Conservation (phyloP, 1,139 yeast genomes). For the Suhomyces kunorum region DNA sequence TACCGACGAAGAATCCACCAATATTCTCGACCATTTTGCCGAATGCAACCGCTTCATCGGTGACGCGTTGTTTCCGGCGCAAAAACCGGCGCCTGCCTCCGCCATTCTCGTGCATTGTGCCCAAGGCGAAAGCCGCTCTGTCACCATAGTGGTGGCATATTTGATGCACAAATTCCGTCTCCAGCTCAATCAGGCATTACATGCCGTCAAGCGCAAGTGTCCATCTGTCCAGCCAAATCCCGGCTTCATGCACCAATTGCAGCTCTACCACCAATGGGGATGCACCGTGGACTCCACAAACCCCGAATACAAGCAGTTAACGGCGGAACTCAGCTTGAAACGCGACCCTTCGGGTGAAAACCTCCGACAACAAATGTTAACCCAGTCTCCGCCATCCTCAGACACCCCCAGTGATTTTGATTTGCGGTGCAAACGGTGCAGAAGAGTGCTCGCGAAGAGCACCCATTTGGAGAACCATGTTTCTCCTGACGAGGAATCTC, state of each 20-base stretch:
- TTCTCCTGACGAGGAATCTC: constrained; percentile 60
- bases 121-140: constrained; percentile 87
- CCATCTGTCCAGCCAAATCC: constrained; percentile 69
- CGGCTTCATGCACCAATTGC: constrained; percentile 72
- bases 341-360: constrained; percentile 32
- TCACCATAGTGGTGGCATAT: constrained; percentile 70
- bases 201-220: constrained; percentile 68
- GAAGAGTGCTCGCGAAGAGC: constrained; percentile 54
- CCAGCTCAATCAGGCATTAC: constrained; percentile 59
- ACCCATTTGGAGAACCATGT: constrained; percentile 57
- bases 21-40: constrained; percentile 62
- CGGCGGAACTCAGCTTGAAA: constrained; percentile 27
- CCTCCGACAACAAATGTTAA: constrained; percentile 13
- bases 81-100: constrained; percentile 16
- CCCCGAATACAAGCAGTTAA: constrained; percentile 29
- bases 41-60: constrained; percentile 69
- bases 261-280: constrained; percentile 50
- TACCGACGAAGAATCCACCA: constrained; percentile 64
- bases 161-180: constrained; percentile 73
- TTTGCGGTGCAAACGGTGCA: constrained; percentile 70
- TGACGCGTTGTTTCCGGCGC: constrained; percentile 46
- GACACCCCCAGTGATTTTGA: constrained; percentile 23
- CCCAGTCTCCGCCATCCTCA: constrained; percentile 16
- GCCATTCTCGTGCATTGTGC: constrained; percentile 66
- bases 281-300: constrained; percentile 28